phyloP scores from a whole-genome alignment of 2,329 filamentous ascomycete species.

The Rhynchosporium graminicola region DNA sequence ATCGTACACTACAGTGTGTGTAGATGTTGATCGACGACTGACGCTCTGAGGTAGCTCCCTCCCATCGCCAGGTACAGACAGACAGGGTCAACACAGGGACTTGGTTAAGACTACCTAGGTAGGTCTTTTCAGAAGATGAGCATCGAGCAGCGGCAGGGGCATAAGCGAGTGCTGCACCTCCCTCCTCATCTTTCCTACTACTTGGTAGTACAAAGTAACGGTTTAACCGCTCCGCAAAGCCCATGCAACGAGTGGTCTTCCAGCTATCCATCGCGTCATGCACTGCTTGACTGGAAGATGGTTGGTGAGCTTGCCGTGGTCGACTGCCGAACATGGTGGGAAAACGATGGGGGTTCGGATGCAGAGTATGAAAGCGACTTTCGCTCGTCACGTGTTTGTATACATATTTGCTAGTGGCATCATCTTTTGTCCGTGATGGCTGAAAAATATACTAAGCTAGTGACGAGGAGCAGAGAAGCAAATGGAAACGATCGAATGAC shows the following conservation, averaged over 20 bases:
- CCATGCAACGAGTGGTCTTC: background rate
- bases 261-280: constrained; percentile 14
- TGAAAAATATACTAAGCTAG: background rate
- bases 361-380: background rate
- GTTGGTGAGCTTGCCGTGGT: constrained; percentile 4
- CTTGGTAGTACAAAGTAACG: constrained; percentile 17
- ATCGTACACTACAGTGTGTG: background rate
- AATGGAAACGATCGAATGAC: background rate
- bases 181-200: constrained; percentile 1
- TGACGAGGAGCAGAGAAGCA: background rate
- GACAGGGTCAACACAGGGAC: constrained; percentile 16
- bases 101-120: constrained; percentile 14
- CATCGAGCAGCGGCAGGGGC: constrained; percentile 18
- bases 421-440: background rate
- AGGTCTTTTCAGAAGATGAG: constrained; percentile 25
- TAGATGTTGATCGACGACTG: constrained; percentile 19
- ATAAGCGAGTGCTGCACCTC: constrained; percentile 9
- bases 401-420: background rate
- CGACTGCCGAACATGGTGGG: background rate
- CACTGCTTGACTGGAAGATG: background rate
- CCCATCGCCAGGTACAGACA: constrained; percentile 14
- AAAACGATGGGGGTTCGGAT: background rate
- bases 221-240: constrained; percentile 28
- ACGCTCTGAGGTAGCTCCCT: constrained; percentile 17
- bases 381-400: background rate